Evolutionary conservation across 768 basidiomycete genomes (phyloP).

Genomic region (Hericium rajendrae): DNA sequence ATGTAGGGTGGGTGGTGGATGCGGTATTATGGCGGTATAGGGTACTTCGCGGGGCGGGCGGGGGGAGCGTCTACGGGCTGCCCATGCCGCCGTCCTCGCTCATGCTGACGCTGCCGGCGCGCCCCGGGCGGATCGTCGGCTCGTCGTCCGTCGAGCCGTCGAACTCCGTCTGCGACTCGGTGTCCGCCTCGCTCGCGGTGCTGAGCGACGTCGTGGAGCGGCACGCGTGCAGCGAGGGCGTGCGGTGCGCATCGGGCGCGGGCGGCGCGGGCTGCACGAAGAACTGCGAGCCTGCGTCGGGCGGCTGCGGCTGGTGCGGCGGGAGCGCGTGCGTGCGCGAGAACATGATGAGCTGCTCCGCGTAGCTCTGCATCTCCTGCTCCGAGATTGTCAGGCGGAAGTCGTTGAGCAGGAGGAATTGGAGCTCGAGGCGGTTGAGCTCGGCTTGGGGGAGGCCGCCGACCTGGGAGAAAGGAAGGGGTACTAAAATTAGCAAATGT

Average conservation of each 20-base stretch:
- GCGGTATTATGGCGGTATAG: no score
- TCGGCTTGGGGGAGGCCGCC: conserved; percentile 89
- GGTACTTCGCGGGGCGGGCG: neutral
- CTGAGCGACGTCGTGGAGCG: conserved; percentile 14
- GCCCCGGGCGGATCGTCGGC: conserved; percentile 59
- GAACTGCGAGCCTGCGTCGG: conserved; percentile 28
- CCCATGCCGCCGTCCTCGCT: conserved; percentile 1
- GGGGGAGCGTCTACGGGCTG: neutral
- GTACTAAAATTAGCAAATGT: conserved; percentile 1
- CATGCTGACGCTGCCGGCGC: conserved; percentile 1
- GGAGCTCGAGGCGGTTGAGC: conserved; percentile 94
- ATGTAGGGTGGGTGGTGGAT: no score
- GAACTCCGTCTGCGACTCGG: conserved; percentile 31
- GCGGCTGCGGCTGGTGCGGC: conserved; percentile 16
- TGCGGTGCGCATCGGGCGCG: conserved; percentile 10
- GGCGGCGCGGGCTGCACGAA: conserved; percentile 15
- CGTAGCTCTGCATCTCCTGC: conserved; percentile 92
- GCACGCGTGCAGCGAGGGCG: conserved; percentile 9
- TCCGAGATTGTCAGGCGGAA: conserved; percentile 81
- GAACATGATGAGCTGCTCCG: conserved; percentile 77
- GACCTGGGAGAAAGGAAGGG: conserved; percentile 42
- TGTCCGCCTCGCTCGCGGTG: conserved; percentile 22
- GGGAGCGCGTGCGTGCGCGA: conserved; percentile 29
- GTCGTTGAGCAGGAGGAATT: conserved; percentile 94
- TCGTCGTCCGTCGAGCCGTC: conserved; percentile 62